Evolutionary conservation across 2,329 filamentous ascomycete species (phyloP).

Genomic region (Lachnellula occidentalis): DNA sequence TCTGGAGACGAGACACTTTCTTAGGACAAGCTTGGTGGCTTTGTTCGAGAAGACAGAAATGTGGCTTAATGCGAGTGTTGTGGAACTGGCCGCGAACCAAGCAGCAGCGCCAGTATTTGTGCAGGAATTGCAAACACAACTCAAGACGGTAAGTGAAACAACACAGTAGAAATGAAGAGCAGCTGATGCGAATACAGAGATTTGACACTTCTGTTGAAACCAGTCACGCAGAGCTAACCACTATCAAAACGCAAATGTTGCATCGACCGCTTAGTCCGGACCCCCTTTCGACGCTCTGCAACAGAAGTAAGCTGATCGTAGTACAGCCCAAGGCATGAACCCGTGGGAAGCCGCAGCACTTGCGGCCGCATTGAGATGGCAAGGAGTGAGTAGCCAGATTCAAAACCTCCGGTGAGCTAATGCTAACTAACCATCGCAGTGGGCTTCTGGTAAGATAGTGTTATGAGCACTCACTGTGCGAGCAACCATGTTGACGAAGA

Average conservation of each 20-base stretch:
- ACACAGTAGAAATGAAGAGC: not conserved
- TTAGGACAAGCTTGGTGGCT: conserved; percentile 5
- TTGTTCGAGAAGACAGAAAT: conserved; percentile 10
- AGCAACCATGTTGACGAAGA: not conserved
- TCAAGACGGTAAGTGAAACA: conserved; percentile 1
- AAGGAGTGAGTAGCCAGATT: conserved; percentile 5
- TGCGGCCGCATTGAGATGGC: not conserved
- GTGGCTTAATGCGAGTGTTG: conserved; percentile 11
- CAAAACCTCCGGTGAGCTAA: not conserved
- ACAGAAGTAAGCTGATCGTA: conserved; percentile 3
- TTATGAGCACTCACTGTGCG: not conserved
- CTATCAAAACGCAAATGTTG: conserved; percentile 3
- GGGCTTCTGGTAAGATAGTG: conserved; percentile 1
- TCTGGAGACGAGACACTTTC: conserved; percentile 13
- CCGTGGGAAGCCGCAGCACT: conserved; percentile 6
- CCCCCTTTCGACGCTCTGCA: not conserved
- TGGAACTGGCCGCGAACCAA: not conserved
- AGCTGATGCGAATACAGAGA: conserved; percentile 3
- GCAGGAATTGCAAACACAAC: conserved; percentile 2
- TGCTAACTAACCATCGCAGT: conserved; percentile 3
- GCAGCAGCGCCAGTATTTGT: conserved; percentile 4
- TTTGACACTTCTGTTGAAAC: conserved; percentile 3
- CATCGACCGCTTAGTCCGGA: conserved; percentile 4
- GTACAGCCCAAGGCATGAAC: conserved; percentile 5
- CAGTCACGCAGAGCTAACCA: not conserved